Percentiles rank a stretch among this genome's conserved stretches.
These are phyloP conservation scores for Pseudomicrostroma phylloplanum DNA, from an alignment of 1,284 basidiomycete species.

Conservation along the genomic window DNA sequence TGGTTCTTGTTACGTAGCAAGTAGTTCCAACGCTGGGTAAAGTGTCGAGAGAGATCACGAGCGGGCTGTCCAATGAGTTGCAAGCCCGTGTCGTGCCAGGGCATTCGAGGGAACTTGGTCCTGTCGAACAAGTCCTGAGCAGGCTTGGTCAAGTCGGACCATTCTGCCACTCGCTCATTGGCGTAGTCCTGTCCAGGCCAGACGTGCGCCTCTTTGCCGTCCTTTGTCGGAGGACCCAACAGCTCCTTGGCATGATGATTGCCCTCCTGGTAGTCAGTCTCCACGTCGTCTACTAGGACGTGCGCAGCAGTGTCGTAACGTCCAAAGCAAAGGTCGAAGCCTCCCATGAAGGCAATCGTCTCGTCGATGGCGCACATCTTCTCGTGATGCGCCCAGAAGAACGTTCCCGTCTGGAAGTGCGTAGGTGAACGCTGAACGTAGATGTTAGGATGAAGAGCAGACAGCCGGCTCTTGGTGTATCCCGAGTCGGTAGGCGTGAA, in stretches of 20 bases:
- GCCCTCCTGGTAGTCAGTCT: slow-evolving; percentile 49
- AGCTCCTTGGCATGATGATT: slow-evolving; percentile 16
- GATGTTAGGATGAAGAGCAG: slow-evolving; percentile 80
- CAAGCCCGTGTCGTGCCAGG: slow-evolving; percentile 95
- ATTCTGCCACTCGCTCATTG: slow-evolving; percentile 83
- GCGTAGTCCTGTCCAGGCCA: slow-evolving; percentile 91
- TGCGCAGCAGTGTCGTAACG: slow-evolving; percentile 82
- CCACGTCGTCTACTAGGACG: slow-evolving; percentile 70
- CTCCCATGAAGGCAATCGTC: slow-evolving; percentile 96
- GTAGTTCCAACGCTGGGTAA: slow-evolving; percentile 70
- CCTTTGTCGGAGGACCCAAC: slow-evolving; percentile 45
- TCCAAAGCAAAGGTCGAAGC: slow-evolving; percentile 71
- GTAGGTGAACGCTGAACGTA: slow-evolving; percentile 95
- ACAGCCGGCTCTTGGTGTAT: slow-evolving; percentile 86
- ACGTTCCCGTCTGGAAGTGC: slow-evolving; percentile 93
- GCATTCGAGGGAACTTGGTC: slow-evolving; percentile 82
- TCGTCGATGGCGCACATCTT: slow-evolving; percentile 97
- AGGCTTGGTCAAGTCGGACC: slow-evolving; percentile 79
- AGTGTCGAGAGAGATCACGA: slow-evolving; percentile 88
- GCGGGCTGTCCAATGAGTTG: slow-evolving; percentile 96
- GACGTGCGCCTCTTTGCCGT: slow-evolving; percentile 63
- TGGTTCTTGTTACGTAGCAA: slow-evolving; percentile 62
- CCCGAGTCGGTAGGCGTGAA: slow-evolving; percentile 65
- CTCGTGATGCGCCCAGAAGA: slow-evolving; percentile 93
- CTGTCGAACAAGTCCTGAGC: slow-evolving; percentile 92